phyloP scores from a whole-genome alignment of 2,329 filamentous ascomycete genomes.

The Phialophora tarda region DNA sequence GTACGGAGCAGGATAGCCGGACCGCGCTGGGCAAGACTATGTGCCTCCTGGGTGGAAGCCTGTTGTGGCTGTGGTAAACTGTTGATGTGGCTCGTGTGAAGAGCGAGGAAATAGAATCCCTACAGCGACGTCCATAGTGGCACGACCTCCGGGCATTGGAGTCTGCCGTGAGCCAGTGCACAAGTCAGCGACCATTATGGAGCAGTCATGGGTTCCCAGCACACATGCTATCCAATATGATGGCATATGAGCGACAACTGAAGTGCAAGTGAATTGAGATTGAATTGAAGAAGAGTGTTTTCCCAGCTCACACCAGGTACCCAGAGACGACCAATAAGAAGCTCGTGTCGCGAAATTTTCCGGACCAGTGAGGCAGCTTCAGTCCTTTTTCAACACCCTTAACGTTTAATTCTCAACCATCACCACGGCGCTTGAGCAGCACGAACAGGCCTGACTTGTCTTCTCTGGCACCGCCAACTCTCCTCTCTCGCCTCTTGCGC shows the following conservation, averaged over 20 bases:
- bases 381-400: conserved; percentile 41
- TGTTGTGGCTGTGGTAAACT: background rate
- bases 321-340: conserved; percentile 28
- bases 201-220: background rate
- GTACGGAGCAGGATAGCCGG: background rate
- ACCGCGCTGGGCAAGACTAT: background rate
- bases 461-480: conserved; percentile 35
- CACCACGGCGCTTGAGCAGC: conserved; percentile 6
- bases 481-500: conserved; percentile 18
- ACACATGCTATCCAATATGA: background rate
- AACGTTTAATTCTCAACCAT: conserved; percentile 39
- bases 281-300: background rate
- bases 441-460: conserved; percentile 8
- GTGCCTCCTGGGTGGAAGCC: background rate
- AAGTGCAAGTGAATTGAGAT: conserved; percentile 5
- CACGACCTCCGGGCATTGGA: background rate
- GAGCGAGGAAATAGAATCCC: background rate
- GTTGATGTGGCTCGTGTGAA: background rate
- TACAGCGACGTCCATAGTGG: background rate
- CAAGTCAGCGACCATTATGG: too few relatives aligned
- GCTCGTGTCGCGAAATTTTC: conserved; percentile 20
- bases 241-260: background rate
- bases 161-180: background rate
- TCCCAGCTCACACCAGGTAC: conserved; percentile 7
- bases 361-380: conserved; percentile 23